Evolutionary conservation across 176 grass and related monocot genomes (phyloP).

Genomic region (Zea luxurians): DNA sequence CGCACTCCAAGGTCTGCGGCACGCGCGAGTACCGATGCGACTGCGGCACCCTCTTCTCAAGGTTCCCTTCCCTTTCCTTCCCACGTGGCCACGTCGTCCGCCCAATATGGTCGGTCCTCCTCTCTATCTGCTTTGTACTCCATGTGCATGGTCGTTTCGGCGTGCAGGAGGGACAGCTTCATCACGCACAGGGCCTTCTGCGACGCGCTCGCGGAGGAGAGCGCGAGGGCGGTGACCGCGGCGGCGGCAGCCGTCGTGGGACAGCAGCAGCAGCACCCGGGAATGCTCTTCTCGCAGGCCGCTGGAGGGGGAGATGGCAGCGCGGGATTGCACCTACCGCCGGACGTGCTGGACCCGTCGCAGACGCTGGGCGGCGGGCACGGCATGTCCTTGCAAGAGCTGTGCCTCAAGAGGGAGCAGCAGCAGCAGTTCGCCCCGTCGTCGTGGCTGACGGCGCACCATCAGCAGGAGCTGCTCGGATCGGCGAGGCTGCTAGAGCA

Average conservation of each 20-base stretch:
- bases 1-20: constrained; percentile 95
- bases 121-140: too few relatives aligned
- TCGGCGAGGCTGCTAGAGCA: constrained; percentile 39
- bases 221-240: constrained; percentile 61
- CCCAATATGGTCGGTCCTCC: too few relatives aligned
- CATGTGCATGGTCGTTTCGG: not conserved
- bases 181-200: constrained; percentile 97
- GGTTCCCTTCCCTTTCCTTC: constrained; percentile 26
- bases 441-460: constrained; percentile 36
- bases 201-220: constrained; percentile 92
- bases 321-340: constrained; percentile 18
- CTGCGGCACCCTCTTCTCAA: constrained; percentile 92
- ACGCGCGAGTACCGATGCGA: constrained; percentile 95
- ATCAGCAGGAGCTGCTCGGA: constrained; percentile 42
- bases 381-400: constrained; percentile 35
- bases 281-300: constrained; percentile 45
- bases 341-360: constrained; percentile 30
- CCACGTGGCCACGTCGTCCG: too few relatives aligned
- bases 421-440: constrained; percentile 27
- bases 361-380: constrained; percentile 22
- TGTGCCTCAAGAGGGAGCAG: constrained; percentile 61
- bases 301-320: not conserved
- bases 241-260: constrained; percentile 21
- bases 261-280: constrained; percentile 16
- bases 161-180: constrained; percentile 81